Base-by-base conservation (phyloP, 495 filamentous ascomycete genomes). In the Apiosordaria backusii region DNA sequence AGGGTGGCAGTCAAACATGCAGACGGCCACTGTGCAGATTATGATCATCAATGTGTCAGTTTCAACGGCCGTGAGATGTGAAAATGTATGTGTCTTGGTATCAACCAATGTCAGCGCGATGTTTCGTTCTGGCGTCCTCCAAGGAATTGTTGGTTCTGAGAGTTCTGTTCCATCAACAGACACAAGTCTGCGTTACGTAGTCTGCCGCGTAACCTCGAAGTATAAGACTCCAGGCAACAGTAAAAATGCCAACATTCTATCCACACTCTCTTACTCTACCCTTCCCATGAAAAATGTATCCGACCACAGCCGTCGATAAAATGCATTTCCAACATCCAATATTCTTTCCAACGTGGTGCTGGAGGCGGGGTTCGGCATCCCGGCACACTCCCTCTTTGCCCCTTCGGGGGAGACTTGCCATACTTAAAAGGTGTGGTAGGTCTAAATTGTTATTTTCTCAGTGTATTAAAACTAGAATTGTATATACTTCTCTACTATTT, bases 191-290 rank as follows among this genome's bases (percentile, higher is more conserved):
- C 35, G 52, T 55, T 19, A 55, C 52, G 52, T 55, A 55, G 52
- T n/a, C 22, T 55, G 52, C n/a, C 52, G 52, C 52, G 52, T 55
- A 55, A 55, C 52, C 52, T 55, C 19, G 10, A 23, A n/a, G 9
- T 55, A 55, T 55, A 55, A 55, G n/a, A 55, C 52, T 21, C 18
- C 52, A 55, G 52, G 52, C 52, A 55, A 5, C 52, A 45, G 35
- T 2, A 45, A 45, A 45, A 45, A 7, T 15, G 16, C 35, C 35
- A 45, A 45, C 35, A 45, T 45, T 45, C 35, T 45, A 45, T 45
- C 9, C 35, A 45, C n/a, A 45, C 16, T 45, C 10, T 45, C 13
- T 45, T 45, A n/a, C n/a, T 45, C 16, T 45, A 2, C 16, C 16
- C 35, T 45, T 45, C 35, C 2, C 27, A 3, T 29, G 27, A 7